Evolutionary conservation across 1,284 basidiomycete species (phyloP), one percentile per base, ranked within the genome.

Genomic region (Vanrija sp.): DNA sequence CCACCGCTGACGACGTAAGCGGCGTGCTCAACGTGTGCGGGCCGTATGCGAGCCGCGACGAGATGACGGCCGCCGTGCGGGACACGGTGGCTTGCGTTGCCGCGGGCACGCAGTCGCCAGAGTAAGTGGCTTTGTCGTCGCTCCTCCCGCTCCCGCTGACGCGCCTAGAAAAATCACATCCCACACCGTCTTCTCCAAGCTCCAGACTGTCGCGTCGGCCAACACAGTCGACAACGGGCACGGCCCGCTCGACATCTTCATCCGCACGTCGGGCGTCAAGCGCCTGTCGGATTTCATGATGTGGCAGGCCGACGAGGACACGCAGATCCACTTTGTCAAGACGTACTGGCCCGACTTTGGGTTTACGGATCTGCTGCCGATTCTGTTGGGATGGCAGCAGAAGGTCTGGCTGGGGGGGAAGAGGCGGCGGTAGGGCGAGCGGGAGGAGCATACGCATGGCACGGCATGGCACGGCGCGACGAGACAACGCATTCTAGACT

Each of bases 281-380:
- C 83, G 95, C 3, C 76, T 99, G 19, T 93, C 90, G 69, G 92
- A 97, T 71, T 99, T 87, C 70, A 78, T 98, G 73, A 83, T 95
- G 23, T 98, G 93, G 94, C 94, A 97, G 86, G 53, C 52, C 14
- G 38, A 46, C 61, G 86, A 91, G 64, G 76, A 87, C 62, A 90
- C 91, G 0, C 91, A 94, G 64, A 78, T 98, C n/a, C 91, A 98
- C 71, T 95, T 97, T 74, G 83, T 86, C n/a, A 78, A 85, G 34
- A 85, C 85, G 0, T 95, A 88, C 72, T 99, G 96, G 96, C 96
- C 96, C 0, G 87, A 94, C 55, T 97, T 98, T 71, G 91, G 93
- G 3, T 72, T 98, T 6, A 80, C 84, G 52, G 90, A 98, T 65
- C 85, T 96, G 69, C 75, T 93, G 21, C 89, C 90, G 1, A 86